A percentile compares a stretch with the other conserved stretches of the same genome.
Evolutionary conservation across 1,139 yeast genomes (phyloP).

Genomic region (Debaryomyces nepalensis): DNA sequence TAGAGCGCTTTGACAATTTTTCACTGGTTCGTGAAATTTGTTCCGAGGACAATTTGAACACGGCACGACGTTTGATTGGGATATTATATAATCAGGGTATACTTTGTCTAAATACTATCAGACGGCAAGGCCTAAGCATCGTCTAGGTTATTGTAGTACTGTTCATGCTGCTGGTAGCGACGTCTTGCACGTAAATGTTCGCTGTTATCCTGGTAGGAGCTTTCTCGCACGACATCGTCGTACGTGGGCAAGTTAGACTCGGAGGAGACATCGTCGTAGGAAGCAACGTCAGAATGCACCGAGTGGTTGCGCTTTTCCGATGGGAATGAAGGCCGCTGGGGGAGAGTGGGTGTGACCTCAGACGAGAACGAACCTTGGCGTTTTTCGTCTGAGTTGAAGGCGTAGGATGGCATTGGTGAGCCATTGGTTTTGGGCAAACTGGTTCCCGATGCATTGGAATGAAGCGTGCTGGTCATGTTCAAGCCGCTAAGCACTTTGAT

Average conservation of each 20-base stretch:
- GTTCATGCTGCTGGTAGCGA: conserved; percentile 43
- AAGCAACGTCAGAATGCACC: background rate
- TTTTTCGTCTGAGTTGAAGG: background rate
- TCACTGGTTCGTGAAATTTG: conserved; percentile 22
- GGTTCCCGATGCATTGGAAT: conserved; percentile 21
- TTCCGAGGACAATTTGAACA: conserved; percentile 11
- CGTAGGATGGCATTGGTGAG: conserved; percentile 1
- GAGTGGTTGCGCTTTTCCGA: conserved; percentile 2
- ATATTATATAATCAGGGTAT: conserved; percentile 11
- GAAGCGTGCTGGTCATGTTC: conserved; percentile 30
- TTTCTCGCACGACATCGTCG: conserved; percentile 39
- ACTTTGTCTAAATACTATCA: background rate
- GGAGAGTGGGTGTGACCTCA: conserved; percentile 9
- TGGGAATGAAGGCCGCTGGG: conserved; percentile 9
- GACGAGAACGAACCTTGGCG: conserved; percentile 1
- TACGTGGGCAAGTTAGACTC: conserved; percentile 34
- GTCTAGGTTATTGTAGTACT: conserved; percentile 34
- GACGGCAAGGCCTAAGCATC: conserved; percentile 7
- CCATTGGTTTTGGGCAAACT: conserved; percentile 6
- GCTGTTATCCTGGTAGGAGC: conserved; percentile 30
- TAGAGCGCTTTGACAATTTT: conserved; percentile 21
- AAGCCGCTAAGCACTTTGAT: conserved; percentile 51
- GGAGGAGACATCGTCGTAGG: conserved; percentile 6
- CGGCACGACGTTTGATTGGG: conserved; percentile 3
- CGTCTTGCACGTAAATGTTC: conserved; percentile 39